These are phyloP conservation scores for Mycena vulgaris DNA, from an alignment of 768 basidiomycete species.

Conservation along the genomic window DNA sequence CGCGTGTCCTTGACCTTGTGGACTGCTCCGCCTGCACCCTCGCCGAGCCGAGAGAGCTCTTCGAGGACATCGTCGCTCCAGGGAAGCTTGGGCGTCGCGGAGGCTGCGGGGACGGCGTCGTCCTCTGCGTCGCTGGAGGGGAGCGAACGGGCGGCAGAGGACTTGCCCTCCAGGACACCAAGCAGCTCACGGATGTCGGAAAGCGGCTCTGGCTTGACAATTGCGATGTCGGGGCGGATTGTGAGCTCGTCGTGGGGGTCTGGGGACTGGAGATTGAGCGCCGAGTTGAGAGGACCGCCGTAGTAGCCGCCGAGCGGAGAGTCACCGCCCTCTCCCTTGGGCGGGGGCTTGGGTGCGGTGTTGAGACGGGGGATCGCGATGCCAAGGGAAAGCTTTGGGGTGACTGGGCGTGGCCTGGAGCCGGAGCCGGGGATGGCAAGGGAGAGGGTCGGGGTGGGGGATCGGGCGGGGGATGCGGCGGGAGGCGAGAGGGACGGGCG, in stretches of 20 bases:
- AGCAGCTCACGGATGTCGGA: conserved; percentile 57
- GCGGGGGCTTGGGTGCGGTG: conserved; percentile 31
- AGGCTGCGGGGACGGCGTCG: conserved; percentile 36
- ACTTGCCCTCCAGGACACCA: conserved; percentile 52
- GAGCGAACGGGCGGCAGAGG: conserved; percentile 37
- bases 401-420: conserved; percentile 45
- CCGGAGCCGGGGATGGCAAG: conserved; percentile 46
- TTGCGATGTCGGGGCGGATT: conserved; percentile 57
- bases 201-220: conserved; percentile 51
- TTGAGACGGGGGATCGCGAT: conserved; percentile 48
- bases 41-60: conserved; percentile 85
- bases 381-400: conserved; percentile 50
- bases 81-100: conserved; percentile 48
- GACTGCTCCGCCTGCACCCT: conserved; percentile 97
- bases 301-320: conserved; percentile 57
- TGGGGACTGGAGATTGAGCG: conserved; percentile 42
- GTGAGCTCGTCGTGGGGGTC: conserved; percentile 58
- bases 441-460: conserved; percentile 47
- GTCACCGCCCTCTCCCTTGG: conserved; percentile 38
- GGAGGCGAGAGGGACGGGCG: conserved; percentile 38
- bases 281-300: conserved; percentile 55
- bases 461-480: conserved; percentile 43
- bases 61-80: conserved; percentile 85
- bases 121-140: conserved; percentile 38
- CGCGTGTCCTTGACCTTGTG: conserved; percentile 92